phyloP scores from a whole-genome alignment of 257 asterid genomes.

The Solanum corneliomulleri region DNA sequence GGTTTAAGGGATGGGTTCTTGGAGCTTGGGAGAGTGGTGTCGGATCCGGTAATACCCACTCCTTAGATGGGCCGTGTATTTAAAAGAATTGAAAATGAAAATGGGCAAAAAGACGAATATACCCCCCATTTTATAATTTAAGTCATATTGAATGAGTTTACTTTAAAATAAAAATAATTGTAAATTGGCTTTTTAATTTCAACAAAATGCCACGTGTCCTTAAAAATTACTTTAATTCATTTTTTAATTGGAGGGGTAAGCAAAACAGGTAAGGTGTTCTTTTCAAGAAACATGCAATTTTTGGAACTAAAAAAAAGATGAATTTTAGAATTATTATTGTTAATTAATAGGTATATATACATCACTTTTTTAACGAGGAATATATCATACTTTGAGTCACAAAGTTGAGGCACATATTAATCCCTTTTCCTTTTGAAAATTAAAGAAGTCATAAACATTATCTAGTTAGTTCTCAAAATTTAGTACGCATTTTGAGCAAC shows the following conservation, averaged over 20 bases:
- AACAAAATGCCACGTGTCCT: background rate
- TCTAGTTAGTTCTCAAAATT: background rate
- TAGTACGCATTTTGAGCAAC: background rate
- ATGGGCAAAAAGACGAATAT: background rate
- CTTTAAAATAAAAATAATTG: too few species aligned
- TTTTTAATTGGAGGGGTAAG: too few species aligned
- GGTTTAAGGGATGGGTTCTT: background rate
- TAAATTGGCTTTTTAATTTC: background rate
- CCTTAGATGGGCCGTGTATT: background rate
- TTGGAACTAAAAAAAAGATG: background rate
- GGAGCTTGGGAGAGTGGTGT: background rate
- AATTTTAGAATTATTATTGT: background rate
- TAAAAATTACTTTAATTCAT: too few species aligned
- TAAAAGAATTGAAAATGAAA: background rate
- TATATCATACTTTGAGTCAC: background rate
- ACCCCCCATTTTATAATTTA: too few species aligned
- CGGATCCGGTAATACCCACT: background rate
- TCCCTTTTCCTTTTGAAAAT: background rate
- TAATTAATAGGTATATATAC: too few species aligned
- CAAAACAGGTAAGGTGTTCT: background rate
- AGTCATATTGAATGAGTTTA: too few species aligned
- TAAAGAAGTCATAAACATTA: background rate
- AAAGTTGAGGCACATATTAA: background rate
- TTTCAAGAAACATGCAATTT: background rate
- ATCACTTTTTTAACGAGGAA: background rate